These are phyloP conservation scores for Aspergillus pseudonomiae DNA, from an alignment of 2,329 filamentous ascomycete species.

Conservation along the genomic window DNA sequence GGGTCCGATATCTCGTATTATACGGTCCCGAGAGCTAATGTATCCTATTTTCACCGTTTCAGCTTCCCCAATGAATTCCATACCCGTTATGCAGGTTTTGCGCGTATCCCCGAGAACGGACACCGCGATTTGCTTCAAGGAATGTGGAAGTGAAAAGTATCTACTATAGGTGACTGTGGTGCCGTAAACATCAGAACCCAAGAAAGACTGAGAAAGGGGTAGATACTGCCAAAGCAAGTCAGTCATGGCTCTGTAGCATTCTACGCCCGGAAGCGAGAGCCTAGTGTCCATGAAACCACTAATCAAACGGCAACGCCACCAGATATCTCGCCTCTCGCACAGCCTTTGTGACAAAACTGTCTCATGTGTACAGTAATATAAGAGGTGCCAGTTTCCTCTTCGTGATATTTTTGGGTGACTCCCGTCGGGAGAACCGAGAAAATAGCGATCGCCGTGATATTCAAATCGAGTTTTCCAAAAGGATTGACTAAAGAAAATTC, in stretches of 20 bases:
- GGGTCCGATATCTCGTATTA: not conserved
- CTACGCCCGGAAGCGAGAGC: not conserved
- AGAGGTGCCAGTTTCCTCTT: not conserved
- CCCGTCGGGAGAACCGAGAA: not conserved
- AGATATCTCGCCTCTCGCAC: not conserved
- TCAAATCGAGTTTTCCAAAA: constrained; percentile 2
- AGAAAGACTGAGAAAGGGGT: not conserved
- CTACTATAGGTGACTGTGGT: not conserved
- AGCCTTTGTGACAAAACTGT: not conserved
- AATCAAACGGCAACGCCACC: not conserved
- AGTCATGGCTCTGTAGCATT: fast-evolving
- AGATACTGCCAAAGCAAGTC: not conserved
- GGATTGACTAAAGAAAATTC: not conserved
- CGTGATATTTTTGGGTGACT: not conserved
- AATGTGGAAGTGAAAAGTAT: not conserved
- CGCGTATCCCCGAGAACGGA: not conserved
- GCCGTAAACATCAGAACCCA: not conserved
- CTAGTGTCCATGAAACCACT: not conserved
- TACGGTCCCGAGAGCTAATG: not conserved
- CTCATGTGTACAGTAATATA: not conserved
- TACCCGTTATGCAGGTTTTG: not conserved
- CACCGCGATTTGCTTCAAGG: not conserved
- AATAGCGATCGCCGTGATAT: not conserved
- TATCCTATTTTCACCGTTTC: not conserved
- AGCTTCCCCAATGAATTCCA: not conserved